A percentile compares a stretch with the other conserved stretches of the same genome.
Evolutionary conservation across 2,329 filamentous ascomycete genomes (phyloP).

Genomic region (Magnaporthiopsis incrustans): DNA sequence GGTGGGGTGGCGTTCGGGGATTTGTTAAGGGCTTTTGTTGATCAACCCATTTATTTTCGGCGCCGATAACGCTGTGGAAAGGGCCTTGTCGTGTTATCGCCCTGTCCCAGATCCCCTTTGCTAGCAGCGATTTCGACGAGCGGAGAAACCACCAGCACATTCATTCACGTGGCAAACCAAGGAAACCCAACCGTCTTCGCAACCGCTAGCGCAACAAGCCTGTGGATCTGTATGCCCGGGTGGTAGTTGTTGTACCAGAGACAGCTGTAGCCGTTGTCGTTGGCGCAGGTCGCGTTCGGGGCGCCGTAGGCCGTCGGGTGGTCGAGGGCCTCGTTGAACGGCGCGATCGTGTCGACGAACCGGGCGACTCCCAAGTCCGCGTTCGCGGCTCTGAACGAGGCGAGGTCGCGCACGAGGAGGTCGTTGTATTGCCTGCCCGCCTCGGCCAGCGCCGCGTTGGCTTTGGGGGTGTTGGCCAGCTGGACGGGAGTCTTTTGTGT

Average conservation of each 20-base stretch:
- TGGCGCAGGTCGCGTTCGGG: slow-evolving; percentile 32
- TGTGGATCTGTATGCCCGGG: slow-evolving; percentile 31
- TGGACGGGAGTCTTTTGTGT: slow-evolving; percentile 30
- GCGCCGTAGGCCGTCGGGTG: slow-evolving; percentile 33
- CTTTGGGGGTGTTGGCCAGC: slow-evolving; percentile 15
- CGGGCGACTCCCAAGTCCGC: not conserved
- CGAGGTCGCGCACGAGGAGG: slow-evolving; percentile 2
- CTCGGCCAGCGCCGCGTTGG: not conserved
- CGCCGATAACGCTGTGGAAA: no score
- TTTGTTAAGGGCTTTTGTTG: no score
- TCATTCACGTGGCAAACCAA: not conserved
- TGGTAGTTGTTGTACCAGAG: slow-evolving; percentile 38
- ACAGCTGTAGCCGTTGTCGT: slow-evolving; percentile 32
- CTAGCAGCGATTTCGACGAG: no score
- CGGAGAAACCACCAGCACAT: no score
- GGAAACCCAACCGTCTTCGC: slow-evolving; percentile 14
- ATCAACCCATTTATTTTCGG: no score
- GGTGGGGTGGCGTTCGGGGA: no score
- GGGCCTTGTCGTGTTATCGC: no score
- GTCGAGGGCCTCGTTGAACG: slow-evolving; percentile 34
- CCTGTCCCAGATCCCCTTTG: no score
- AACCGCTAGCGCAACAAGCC: slow-evolving; percentile 30
- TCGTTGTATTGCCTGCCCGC: slow-evolving; percentile 12
- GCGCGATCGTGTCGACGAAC: slow-evolving; percentile 30
- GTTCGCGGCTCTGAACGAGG: slow-evolving; percentile 8